A percentile compares a stretch with the other conserved stretches of the same genome.
phyloP scores from a whole-genome alignment of 768 basidiomycete species.

The Xerocomus potaroensis region DNA sequence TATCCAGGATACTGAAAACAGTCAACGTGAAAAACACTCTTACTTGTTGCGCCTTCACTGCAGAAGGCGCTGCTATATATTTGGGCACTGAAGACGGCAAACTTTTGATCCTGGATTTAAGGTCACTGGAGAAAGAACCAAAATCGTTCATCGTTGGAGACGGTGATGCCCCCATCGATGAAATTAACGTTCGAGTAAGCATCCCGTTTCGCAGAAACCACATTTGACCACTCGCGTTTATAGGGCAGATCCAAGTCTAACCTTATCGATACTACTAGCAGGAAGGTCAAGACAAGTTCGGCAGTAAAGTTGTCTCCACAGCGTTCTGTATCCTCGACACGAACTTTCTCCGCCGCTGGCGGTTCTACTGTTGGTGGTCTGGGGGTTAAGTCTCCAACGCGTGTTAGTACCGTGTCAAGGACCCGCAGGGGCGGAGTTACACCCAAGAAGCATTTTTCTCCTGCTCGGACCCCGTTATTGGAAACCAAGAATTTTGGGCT shows the following conservation, averaged over 20 bases:
- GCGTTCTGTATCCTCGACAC: conserved; percentile 4
- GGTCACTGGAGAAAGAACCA: conserved; percentile 62
- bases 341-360: conserved; percentile 9
- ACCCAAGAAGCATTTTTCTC: conserved; percentile 20
- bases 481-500: conserved; percentile 20
- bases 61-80: conserved; percentile 64
- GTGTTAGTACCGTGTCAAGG: conserved; percentile 12
- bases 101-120: conserved; percentile 59
- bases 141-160: conserved; percentile 50
- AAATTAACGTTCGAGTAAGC: conserved; percentile 55
- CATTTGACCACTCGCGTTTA: background rate
- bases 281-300: conserved; percentile 11
- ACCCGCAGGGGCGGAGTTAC: conserved; percentile 20
- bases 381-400: conserved; percentile 21
- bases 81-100: conserved; percentile 62
- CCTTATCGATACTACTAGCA: background rate
- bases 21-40: conserved; percentile 49
- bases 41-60: conserved; percentile 63
- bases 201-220: background rate
- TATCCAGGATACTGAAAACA: conserved; percentile 52
- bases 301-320: conserved; percentile 8
- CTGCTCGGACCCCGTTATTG: conserved; percentile 19
- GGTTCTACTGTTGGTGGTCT: background rate
- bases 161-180: conserved; percentile 42
- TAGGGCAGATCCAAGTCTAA: conserved; percentile 19